These are phyloP conservation scores for Themeda triandra DNA, from an alignment of 176 grass and related monocot species.

Conservation along the genomic window DNA sequence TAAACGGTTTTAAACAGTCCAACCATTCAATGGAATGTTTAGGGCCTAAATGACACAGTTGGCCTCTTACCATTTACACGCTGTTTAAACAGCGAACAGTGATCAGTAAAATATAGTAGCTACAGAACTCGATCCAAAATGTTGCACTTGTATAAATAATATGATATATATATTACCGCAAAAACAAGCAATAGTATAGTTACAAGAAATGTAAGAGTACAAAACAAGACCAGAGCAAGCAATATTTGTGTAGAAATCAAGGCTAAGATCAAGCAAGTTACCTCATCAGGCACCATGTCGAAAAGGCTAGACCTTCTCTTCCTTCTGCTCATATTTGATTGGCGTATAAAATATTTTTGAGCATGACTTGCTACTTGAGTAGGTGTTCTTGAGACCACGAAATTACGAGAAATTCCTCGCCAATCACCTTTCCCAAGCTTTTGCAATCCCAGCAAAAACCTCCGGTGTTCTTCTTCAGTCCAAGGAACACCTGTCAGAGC, in stretches of 20 bases:
- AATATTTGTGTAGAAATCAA: not conserved
- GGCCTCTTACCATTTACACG: not conserved
- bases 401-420: conserved; percentile 98
- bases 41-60: not conserved
- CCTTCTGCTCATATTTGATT: conserved; percentile 88
- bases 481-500: conserved; percentile 74
- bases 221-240: not conserved
- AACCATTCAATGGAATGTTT: not conserved
- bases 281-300: conserved; percentile 93
- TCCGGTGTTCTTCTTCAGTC: conserved; percentile 99
- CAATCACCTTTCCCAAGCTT: conserved; percentile 98
- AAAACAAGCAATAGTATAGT: not conserved
- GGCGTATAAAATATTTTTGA: conserved; percentile 98
- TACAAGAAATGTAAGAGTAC: not conserved
- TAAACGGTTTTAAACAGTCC: not conserved
- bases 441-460: conserved; percentile 92
- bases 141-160: not conserved
- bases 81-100: not conserved
- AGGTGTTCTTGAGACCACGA: conserved; percentile 92
- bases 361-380: conserved; percentile 99
- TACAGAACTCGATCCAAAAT: not conserved
- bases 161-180: conserved; percentile 17
- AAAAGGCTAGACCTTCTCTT: conserved; percentile 99
- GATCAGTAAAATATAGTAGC: not conserved
- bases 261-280: conserved; percentile 32